phyloP scores from a whole-genome alignment of 228 moss, liverwort and hornwort genomes.

The Sphagnum magellanicum region DNA sequence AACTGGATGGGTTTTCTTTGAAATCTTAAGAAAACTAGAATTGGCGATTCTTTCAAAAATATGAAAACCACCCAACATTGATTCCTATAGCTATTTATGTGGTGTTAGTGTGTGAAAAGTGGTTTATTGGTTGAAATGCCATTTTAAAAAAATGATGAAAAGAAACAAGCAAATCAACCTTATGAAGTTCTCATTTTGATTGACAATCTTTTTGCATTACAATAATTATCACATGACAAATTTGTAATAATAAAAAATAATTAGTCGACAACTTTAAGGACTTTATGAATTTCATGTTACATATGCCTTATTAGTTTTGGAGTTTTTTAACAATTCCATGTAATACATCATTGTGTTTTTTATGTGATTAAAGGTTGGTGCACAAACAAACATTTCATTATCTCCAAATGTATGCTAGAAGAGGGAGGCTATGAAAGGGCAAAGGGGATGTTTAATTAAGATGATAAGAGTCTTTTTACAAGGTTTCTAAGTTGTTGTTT shows the following conservation, averaged over 20 bases:
- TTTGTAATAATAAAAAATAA: too few relatives aligned
- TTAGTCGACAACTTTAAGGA: too few relatives aligned
- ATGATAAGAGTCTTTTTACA: conserved; percentile 38
- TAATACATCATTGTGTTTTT: background rate
- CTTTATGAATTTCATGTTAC: too few relatives aligned
- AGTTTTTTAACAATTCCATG: too few relatives aligned
- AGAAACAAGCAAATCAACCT: conserved; percentile 32
- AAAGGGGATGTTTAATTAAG: conserved; percentile 43
- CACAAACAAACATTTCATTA: conserved; percentile 59
- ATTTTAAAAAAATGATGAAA: conserved; percentile 64
- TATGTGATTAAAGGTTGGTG: background rate
- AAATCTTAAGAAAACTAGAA: too few relatives aligned
- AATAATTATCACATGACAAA: too few relatives aligned
- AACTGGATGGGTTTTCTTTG: too few relatives aligned
- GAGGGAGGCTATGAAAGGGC: conserved; percentile 37
- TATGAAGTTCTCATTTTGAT: background rate
- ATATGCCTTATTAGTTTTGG: too few relatives aligned
- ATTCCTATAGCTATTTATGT: too few relatives aligned
- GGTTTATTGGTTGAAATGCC: conserved; percentile 28
- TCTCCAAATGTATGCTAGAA: conserved; percentile 26
- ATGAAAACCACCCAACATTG: too few relatives aligned
- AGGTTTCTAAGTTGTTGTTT: conserved; percentile 40
- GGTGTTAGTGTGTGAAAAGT: background rate
- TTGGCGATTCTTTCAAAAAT: too few relatives aligned
- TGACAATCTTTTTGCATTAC: background rate